Conservation (phyloP, 2,329 filamentous ascomycete genomes). For the Pseudocercospora eumusae region DNA sequence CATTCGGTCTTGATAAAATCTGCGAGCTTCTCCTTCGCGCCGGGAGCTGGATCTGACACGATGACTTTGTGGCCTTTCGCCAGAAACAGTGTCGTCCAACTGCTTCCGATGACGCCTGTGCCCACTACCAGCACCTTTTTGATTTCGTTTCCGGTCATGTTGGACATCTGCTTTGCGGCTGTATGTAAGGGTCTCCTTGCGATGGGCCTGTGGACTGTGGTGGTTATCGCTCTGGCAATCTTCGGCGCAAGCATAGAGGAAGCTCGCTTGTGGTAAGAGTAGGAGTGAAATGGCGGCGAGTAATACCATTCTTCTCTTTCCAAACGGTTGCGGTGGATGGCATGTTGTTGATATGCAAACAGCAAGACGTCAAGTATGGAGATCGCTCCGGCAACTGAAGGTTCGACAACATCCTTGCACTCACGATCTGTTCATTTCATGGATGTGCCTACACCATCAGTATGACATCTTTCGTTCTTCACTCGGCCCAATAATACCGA, state of each 20-base stretch:
- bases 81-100: constrained; percentile 47
- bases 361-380: neutral
- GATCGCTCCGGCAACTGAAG: constrained; percentile 4
- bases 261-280: constrained; percentile 9
- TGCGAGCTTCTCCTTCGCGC: constrained; percentile 39
- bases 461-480: no score
- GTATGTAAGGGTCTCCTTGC: neutral
- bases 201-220: neutral
- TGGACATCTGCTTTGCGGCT: neutral
- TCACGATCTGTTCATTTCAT: neutral
- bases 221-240: constrained; percentile 2
- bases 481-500: neutral
- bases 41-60: constrained; percentile 46
- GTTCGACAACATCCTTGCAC: neutral
- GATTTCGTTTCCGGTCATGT: constrained; percentile 17
- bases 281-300: constrained; percentile 6
- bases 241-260: constrained; percentile 7
- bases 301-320: neutral
- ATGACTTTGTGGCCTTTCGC: constrained; percentile 45
- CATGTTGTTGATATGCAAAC: constrained; percentile 3
- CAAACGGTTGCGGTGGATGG: neutral
- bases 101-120: constrained; percentile 45
- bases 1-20: constrained; percentile 31
- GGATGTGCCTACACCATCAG: neutral
- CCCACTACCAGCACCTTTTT: constrained; percentile 41